phyloP scores from a whole-genome alignment of 2,329 filamentous ascomycete species.

The Aspergillus japonicus region DNA sequence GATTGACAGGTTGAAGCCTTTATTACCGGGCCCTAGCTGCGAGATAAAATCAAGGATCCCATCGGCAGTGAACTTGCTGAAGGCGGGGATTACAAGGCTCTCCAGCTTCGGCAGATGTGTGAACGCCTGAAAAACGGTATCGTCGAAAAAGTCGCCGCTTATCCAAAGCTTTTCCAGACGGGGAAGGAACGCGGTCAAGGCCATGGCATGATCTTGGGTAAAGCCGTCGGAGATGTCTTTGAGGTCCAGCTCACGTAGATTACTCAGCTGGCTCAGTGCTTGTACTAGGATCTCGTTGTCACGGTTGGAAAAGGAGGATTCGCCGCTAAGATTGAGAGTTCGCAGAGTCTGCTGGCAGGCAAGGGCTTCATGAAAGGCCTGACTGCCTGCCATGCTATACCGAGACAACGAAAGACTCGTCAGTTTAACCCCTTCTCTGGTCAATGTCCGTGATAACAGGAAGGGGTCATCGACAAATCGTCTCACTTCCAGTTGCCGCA shows the following conservation, averaged over 20 bases:
- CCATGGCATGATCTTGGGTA: slow-evolving; percentile 29
- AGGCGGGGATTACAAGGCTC: slow-evolving; percentile 30
- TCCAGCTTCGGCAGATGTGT: slow-evolving; percentile 28
- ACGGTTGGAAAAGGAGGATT: slow-evolving; percentile 24
- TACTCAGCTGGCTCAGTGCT: slow-evolving; percentile 26
- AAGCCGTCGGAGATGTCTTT: slow-evolving; percentile 37
- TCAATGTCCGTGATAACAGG: slow-evolving; percentile 29
- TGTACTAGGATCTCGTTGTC: slow-evolving; percentile 32
- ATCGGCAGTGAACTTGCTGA: slow-evolving; percentile 33
- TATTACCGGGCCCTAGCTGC: slow-evolving; percentile 28
- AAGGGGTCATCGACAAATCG: slow-evolving; percentile 52
- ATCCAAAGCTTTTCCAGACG: slow-evolving; percentile 35
- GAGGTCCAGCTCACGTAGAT: slow-evolving; percentile 33
- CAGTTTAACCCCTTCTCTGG: slow-evolving; percentile 26
- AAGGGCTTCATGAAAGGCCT: slow-evolving; percentile 30
- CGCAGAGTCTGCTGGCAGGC: slow-evolving; percentile 28
- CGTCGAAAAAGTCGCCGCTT: slow-evolving; percentile 31
- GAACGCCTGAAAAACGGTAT: slow-evolving; percentile 27
- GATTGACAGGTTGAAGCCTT: slow-evolving; percentile 31
- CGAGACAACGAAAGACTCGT: slow-evolving; percentile 30
- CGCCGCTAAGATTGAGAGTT: slow-evolving; percentile 31
- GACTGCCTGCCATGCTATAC: slow-evolving; percentile 25
- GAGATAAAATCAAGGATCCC: slow-evolving; percentile 34
- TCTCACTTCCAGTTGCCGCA: slow-evolving; percentile 53
- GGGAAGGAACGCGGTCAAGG: slow-evolving; percentile 29